Evolutionary conservation across 768 basidiomycete species (phyloP), one percentile per base, ranked within the genome.

Genomic region (Kwoniella shandongensis): DNA sequence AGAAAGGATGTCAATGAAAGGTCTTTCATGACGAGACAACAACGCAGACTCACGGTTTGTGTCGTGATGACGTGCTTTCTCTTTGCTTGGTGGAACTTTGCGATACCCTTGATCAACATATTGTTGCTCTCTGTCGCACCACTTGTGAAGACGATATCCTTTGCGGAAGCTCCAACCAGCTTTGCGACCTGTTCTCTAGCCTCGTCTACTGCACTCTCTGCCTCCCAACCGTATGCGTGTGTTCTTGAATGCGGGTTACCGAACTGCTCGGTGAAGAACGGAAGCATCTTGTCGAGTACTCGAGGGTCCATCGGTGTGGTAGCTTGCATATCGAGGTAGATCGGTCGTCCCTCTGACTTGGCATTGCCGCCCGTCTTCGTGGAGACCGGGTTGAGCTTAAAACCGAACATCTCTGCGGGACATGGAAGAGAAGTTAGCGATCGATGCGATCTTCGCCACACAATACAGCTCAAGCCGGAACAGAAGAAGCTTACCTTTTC

Each of bases 191-290:
- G 82, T 89, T 97, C 86, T 51, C 96, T 84, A 2, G 91, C 93
- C 60, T 87, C 85, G 73, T 98, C 96, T 6, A 96, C 89, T 0
- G 88, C 96, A 70, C 86, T 82, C 71, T 99, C 96, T 5, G 94
- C 91, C 78, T 99, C 96, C 96, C 96, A 99, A 3, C 96, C 96
- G 76, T 98, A 99, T 0, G 96, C 91, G 78, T 99, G 96, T 26
- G 96, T 98, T 54, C 96, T 85, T 75, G 91, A 93, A 75, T 98
- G 96, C 8, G 96, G 94, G 78, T 98, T 99, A 3, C 96, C 96
- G 72, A 88, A 98, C 75, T 91, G 90, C 75, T 98, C 90, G 4
- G 92, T 94, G 63, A 93, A 79, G 78, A 84, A 97, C 0, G 96
- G 96, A 23, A 99, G 80, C 94, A 98, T 99, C 17, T 88, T 86